phyloP scores from a whole-genome alignment of 2,329 filamentous ascomycete species.

The Epichloe gansuensis region DNA sequence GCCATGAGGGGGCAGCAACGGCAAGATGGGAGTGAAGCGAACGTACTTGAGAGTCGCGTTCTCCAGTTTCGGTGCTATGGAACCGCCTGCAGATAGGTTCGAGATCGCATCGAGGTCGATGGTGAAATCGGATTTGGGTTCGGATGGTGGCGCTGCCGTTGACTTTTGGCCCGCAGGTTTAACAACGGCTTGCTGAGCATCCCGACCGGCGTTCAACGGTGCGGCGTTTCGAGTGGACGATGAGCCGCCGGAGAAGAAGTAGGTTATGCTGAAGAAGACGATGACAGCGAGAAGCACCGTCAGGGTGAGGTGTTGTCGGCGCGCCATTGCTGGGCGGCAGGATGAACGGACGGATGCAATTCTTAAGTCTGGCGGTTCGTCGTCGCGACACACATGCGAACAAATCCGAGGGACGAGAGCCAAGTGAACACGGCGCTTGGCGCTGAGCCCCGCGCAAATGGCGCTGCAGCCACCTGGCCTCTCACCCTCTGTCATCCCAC shows the following conservation, averaged over 20 bases:
- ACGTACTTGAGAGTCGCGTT: constrained; percentile 68
- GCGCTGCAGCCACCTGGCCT: no score
- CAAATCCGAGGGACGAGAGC: no score
- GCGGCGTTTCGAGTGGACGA: background rate
- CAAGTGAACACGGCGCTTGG: no score
- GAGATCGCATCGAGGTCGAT: constrained; percentile 32
- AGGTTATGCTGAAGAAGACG: constrained; percentile 44
- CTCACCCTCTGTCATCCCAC: no score
- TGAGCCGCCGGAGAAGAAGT: constrained; percentile 40
- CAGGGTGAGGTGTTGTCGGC: constrained; percentile 39
- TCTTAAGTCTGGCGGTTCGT: background rate
- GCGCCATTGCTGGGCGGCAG: constrained; percentile 30
- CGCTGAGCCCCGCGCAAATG: no score
- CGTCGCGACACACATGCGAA: no score
- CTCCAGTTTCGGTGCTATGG: constrained; percentile 69
- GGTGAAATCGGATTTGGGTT: constrained; percentile 17
- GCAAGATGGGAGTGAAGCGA: background rate
- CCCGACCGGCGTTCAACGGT: constrained; percentile 8
- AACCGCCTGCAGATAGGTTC: constrained; percentile 49
- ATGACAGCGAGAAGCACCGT: constrained; percentile 42
- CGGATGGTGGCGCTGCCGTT: constrained; percentile 4
- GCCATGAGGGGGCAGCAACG: background rate
- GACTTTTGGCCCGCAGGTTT: background rate
- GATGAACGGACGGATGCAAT: background rate
- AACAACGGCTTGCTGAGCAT: background rate